A percentile compares a stretch with the other conserved stretches of the same genome.
These are phyloP conservation scores for Gossypium thurberi DNA, from an alignment of 345 rosid species.

Conservation along the genomic window DNA sequence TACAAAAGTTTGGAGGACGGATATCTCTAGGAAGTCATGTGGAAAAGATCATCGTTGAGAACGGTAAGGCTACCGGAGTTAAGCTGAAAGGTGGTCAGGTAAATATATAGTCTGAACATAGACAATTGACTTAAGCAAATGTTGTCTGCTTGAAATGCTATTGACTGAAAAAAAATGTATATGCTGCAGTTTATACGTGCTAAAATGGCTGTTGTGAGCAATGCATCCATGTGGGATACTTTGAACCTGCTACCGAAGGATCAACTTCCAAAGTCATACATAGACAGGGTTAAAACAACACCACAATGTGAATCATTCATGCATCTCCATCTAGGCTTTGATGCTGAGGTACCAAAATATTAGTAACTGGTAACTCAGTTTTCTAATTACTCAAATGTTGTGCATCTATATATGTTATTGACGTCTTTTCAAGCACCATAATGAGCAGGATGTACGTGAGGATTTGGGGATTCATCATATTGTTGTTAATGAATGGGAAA, in stretches of 20 bases:
- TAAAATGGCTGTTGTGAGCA: slow-evolving; percentile 83
- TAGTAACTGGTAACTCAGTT: neutral
- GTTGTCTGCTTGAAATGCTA: neutral
- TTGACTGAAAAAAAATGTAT: slow-evolving; percentile 1
- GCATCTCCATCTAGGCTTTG: slow-evolving; percentile 97
- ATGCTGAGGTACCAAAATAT: slow-evolving; percentile 47
- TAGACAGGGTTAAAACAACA: slow-evolving; percentile 40
- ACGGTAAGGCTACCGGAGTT: slow-evolving; percentile 74
- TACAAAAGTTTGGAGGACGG: slow-evolving; percentile 77
- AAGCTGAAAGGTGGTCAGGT: slow-evolving; percentile 83
- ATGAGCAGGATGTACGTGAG: slow-evolving; percentile 48
- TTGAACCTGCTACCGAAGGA: slow-evolving; percentile 60
- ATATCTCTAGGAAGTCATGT: slow-evolving; percentile 73
- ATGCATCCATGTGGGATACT: slow-evolving; percentile 96
- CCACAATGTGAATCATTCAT: slow-evolving; percentile 92
- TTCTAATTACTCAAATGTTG: neutral
- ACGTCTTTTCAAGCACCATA: slow-evolving; percentile 1
- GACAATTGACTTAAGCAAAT: neutral
- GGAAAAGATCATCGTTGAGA: slow-evolving; percentile 63
- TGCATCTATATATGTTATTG: neutral
- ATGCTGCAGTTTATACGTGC: slow-evolving; percentile 66
- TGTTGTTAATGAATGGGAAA: slow-evolving; percentile 79
- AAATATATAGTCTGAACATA: slow-evolving; percentile 19
- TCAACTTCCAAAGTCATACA: slow-evolving; percentile 51
- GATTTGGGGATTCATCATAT: slow-evolving; percentile 92